phyloP scores from a whole-genome alignment of 257 asterid species.

The Eucommia ulmoides region DNA sequence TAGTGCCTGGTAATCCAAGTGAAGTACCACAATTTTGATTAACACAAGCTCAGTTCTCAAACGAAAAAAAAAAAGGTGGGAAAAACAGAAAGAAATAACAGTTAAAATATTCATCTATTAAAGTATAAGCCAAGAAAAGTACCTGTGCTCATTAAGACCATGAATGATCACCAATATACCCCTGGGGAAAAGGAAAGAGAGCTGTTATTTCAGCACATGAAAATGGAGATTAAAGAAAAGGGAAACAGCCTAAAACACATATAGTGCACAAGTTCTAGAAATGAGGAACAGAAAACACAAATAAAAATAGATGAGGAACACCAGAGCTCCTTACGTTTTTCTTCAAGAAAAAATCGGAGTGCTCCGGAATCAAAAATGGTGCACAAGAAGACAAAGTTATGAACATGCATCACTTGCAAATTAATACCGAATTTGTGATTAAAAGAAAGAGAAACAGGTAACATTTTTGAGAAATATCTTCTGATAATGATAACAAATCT shows the following conservation, averaged over 20 bases:
- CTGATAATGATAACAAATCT: background rate
- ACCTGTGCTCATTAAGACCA: conserved; percentile 99
- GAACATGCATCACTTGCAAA: background rate
- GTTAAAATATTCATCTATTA: background rate
- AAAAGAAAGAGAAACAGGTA: background rate
- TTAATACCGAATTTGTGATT: background rate
- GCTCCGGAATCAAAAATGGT: conserved; percentile 6
- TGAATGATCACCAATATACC: conserved; percentile 85
- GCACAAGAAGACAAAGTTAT: background rate
- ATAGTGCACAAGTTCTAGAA: background rate
- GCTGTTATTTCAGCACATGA: conserved; percentile 9
- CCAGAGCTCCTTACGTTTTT: conserved; percentile 10
- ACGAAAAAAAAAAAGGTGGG: conserved; percentile 1
- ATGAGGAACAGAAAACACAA: conserved; percentile 7
- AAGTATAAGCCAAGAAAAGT: conserved; percentile 5
- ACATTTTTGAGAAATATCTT: background rate
- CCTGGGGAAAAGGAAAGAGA: conserved; percentile 36
- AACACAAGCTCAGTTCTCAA: background rate
- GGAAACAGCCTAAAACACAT: conserved; percentile 2
- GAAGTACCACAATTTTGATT: too few species aligned
- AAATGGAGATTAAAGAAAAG: conserved; percentile 2
- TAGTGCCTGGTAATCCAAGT: too few species aligned
- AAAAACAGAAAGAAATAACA: background rate
- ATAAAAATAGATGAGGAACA: conserved; percentile 14
- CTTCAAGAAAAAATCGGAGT: conserved; percentile 8